Evolutionary conservation across 108 stramenopile species (phyloP).

Genomic region (Aurantiochytrium sp.): DNA sequence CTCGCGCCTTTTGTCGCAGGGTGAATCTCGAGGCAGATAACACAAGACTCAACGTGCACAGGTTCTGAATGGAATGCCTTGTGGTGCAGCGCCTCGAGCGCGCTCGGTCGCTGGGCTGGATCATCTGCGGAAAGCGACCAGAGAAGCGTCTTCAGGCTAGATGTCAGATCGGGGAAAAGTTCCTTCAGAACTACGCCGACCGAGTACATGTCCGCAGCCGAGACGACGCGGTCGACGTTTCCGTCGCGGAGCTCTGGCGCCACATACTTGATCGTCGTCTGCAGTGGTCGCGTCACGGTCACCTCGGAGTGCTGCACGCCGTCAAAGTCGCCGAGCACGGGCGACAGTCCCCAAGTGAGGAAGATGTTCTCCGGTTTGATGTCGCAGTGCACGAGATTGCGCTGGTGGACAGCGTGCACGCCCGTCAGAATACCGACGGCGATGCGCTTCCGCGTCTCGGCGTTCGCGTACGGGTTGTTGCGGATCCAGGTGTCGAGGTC

Average conservation of each 20-base stretch:
- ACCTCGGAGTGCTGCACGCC: background rate
- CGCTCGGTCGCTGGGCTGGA: background rate
- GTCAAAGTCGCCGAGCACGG: background rate
- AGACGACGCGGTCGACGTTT: background rate
- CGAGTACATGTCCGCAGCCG: background rate
- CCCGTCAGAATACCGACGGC: slow-evolving; percentile 56
- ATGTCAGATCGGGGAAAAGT: background rate
- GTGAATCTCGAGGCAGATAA: background rate
- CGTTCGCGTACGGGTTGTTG: background rate
- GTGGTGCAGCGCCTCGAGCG: background rate
- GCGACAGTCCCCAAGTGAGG: background rate
- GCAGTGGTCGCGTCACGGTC: background rate
- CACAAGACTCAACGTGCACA: background rate
- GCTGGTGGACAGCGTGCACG: slow-evolving; percentile 47
- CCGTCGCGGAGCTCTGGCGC: background rate
- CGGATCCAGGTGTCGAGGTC: background rate
- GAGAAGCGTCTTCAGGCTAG: too few species aligned
- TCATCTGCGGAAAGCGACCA: too few species aligned
- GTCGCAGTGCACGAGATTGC: slow-evolving; percentile 36
- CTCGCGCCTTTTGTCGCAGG: background rate
- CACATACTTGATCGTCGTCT: background rate
- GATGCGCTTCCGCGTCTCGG: background rate
- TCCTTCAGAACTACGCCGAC: background rate
- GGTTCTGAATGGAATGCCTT: background rate
- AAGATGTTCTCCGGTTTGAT: slow-evolving; percentile 42